A percentile compares a stretch with the other conserved stretches of the same genome.
phyloP scores from a whole-genome alignment of 345 rosid genomes.

The Salix caprea region DNA sequence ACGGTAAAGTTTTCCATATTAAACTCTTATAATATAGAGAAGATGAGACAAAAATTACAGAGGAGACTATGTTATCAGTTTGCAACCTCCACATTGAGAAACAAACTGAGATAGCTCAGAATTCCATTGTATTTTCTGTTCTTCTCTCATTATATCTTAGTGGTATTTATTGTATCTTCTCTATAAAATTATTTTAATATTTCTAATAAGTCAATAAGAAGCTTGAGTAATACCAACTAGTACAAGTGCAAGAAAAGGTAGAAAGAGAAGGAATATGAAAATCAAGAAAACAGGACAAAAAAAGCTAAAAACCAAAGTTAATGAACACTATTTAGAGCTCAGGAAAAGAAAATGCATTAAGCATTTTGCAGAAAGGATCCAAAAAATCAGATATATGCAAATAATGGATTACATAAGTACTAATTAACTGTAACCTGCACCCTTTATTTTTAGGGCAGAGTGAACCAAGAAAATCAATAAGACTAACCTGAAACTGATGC shows the following conservation, averaged over 20 bases:
- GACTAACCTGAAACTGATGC: conserved; percentile 90
- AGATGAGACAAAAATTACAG: not conserved
- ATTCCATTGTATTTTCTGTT: not conserved
- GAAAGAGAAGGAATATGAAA: not conserved
- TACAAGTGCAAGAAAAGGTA: not conserved
- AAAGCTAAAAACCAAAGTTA: not conserved
- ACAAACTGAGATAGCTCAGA: not conserved
- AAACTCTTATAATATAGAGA: not conserved
- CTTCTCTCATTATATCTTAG: not conserved
- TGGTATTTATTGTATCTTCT: not conserved
- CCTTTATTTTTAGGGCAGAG: not conserved
- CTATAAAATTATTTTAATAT: not conserved
- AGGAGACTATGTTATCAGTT: not conserved
- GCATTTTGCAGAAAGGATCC: not conserved
- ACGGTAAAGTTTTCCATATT: not conserved
- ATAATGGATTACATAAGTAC: not conserved
- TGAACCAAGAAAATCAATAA: not conserved
- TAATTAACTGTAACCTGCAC: not conserved
- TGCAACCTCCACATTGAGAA: not conserved
- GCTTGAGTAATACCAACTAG: too few relatives aligned
- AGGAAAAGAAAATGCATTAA: not conserved
- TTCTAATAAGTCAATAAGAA: not conserved
- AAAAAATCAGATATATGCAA: not conserved
- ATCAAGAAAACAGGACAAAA: not conserved
- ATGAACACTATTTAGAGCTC: not conserved